Conservation (phyloP, 169 alveolate genomes). For the Plasmodium knowlesi region DNA sequence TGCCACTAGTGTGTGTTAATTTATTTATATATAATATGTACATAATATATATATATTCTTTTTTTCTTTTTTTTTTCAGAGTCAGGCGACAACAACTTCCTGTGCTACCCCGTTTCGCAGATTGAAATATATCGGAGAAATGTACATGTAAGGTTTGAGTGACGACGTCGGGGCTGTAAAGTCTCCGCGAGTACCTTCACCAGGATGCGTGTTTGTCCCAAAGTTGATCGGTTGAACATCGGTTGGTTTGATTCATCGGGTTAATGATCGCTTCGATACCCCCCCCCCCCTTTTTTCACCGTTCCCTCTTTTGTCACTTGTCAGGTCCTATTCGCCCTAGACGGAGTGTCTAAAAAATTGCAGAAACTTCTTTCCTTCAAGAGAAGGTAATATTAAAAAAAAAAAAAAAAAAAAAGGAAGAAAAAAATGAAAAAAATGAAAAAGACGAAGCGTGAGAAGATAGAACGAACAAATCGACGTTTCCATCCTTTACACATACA, state of each 20-base stretch:
- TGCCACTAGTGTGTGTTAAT: not conserved
- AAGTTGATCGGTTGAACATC: not conserved
- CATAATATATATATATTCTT: not conserved
- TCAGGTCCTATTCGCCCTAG: conserved; percentile 47
- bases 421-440: not conserved
- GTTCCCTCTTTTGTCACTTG: not conserved
- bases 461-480: not conserved
- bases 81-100: conserved; percentile 27
- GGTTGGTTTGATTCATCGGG: no score
- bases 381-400: conserved; percentile 19
- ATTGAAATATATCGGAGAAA: conserved; percentile 65
- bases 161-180: not conserved
- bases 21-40: not conserved
- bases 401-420: not conserved
- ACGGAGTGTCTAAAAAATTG: conserved; percentile 30
- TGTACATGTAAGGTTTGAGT: conserved; percentile 45
- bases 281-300: not conserved
- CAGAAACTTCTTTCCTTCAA: conserved; percentile 20
- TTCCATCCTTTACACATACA: not conserved
- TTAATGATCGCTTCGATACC: not conserved
- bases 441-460: not conserved
- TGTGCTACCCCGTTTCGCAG: conserved; percentile 64
- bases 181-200: not conserved
- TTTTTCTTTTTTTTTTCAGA: conserved; percentile 24
- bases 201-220: not conserved